A percentile compares a stretch with the other conserved stretches of the same genome.
These are phyloP conservation scores for Bipolaris oryzae DNA, from an alignment of 2,329 filamentous ascomycete genomes.

Conservation along the genomic window DNA sequence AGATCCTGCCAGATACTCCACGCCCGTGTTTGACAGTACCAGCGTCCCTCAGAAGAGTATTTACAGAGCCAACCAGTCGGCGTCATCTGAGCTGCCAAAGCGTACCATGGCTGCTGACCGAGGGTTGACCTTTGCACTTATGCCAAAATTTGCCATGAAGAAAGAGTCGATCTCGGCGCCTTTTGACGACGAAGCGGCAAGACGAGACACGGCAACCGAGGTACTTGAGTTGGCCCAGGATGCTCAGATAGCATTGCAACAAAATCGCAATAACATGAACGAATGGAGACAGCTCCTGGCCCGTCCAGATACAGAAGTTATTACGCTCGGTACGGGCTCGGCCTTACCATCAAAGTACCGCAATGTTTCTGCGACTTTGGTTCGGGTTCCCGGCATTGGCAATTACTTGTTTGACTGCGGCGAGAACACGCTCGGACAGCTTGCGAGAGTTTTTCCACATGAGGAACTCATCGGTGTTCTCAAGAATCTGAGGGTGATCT, in stretches of 20 bases:
- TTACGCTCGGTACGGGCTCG: constrained; percentile 89
- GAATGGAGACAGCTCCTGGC: constrained; percentile 70
- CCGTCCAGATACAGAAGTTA: constrained; percentile 77
- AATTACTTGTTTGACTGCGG: constrained; percentile 90
- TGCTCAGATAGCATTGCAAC: constrained; percentile 46
- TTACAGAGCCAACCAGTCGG: constrained; percentile 9
- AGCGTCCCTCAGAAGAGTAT: constrained; percentile 48
- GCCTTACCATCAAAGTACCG: constrained; percentile 90
- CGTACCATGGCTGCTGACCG: constrained; percentile 45
- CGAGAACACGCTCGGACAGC: constrained; percentile 88
- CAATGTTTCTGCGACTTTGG: constrained; percentile 87
- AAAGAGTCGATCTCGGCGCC: constrained; percentile 32
- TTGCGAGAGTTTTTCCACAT: constrained; percentile 73
- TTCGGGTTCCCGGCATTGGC: constrained; percentile 84
- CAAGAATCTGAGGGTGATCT: constrained; percentile 78
- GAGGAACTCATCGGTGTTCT: constrained; percentile 73
- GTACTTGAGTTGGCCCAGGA: constrained; percentile 61
- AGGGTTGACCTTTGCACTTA: constrained; percentile 53
- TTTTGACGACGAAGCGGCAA: constrained; percentile 56
- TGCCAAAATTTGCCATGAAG: constrained; percentile 53
- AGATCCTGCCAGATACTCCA: constrained; percentile 73
- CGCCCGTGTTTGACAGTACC: constrained; percentile 70
- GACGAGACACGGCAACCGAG: constrained; percentile 51
- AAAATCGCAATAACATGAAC: constrained; percentile 54
- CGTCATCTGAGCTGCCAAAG: constrained; percentile 17